A percentile compares a stretch with the other conserved stretches of the same genome.
phyloP scores from a whole-genome alignment of 2,329 filamentous ascomycete species.

The Pseudogymnoascus sp. region DNA sequence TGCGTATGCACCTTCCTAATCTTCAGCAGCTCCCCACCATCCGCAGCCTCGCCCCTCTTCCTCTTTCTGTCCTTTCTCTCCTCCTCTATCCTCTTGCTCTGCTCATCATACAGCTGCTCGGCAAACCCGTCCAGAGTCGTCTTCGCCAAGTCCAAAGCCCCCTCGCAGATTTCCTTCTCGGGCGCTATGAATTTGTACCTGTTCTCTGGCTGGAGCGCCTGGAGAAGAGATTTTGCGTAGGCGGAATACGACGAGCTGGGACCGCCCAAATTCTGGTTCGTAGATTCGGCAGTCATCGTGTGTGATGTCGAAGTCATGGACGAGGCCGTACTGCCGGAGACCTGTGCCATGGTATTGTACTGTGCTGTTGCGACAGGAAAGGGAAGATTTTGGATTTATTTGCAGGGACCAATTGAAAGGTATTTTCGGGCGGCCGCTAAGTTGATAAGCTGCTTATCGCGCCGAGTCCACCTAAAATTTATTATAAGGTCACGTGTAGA shows the following conservation, averaged over 20 bases:
- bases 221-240: conserved; percentile 27
- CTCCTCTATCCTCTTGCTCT: conserved; percentile 60
- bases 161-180: conserved; percentile 54
- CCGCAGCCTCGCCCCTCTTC: conserved; percentile 40
- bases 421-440: conserved; percentile 7
- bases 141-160: conserved; percentile 71
- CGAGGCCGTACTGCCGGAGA: conserved; percentile 43
- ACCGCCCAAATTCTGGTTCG: conserved; percentile 22
- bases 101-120: conserved; percentile 62
- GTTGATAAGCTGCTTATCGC: conserved; percentile 8
- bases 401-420: conserved; percentile 11
- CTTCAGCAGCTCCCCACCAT: conserved; percentile 52
- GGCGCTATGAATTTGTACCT: conserved; percentile 64
- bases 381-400: conserved; percentile 10
- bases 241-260: conserved; percentile 29
- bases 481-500: neutral
- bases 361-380: neutral
- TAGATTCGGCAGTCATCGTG: conserved; percentile 48
- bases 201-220: conserved; percentile 23
- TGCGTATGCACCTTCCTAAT: conserved; percentile 77
- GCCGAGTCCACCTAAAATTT: neutral
- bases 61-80: conserved; percentile 71
- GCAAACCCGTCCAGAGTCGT: conserved; percentile 73
- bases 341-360: conserved; percentile 6
- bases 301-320: conserved; percentile 59